These are phyloP conservation scores for Phytophthora megakarya DNA, from an alignment of 352 stramenopile species.

Conservation along the genomic window DNA sequence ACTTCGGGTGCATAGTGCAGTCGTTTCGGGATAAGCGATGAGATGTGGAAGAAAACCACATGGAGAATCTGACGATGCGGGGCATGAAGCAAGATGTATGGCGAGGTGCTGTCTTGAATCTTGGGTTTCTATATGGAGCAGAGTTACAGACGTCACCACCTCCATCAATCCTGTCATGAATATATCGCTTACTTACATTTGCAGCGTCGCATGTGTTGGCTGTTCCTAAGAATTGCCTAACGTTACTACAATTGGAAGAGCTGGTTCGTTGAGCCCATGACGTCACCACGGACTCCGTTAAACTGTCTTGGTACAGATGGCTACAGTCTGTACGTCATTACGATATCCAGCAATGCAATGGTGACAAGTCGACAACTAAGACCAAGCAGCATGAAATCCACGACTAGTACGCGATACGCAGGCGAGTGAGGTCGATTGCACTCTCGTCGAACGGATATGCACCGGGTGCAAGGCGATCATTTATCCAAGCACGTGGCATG, in stretches of 20 bases:
- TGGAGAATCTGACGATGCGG: constrained; percentile 33
- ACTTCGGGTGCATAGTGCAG: constrained; percentile 15
- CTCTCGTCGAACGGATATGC: constrained; percentile 39
- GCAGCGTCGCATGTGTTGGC: constrained; percentile 4
- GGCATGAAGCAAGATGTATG: background rate
- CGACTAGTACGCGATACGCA: constrained; percentile 35
- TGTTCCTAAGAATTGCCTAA: constrained; percentile 21
- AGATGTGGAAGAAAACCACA: constrained; percentile 28
- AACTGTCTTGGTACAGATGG: constrained; percentile 21
- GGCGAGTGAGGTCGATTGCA: constrained; percentile 33
- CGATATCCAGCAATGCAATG: constrained; percentile 10
- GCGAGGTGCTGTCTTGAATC: constrained; percentile 26
- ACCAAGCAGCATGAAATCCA: constrained; percentile 6
- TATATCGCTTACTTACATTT: background rate
- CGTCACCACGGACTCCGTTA: constrained; percentile 5
- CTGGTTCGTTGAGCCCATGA: constrained; percentile 8
- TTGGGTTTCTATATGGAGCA: no score
- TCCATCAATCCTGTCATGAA: constrained; percentile 8
- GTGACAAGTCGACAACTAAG: constrained; percentile 11
- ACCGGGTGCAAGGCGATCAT: constrained; percentile 25
- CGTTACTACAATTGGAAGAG: constrained; percentile 9
- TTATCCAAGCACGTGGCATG: constrained; percentile 20
- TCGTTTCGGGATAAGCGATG: constrained; percentile 16
- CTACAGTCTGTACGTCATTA: constrained; percentile 21
- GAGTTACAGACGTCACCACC: constrained; percentile 3